Evolutionary conservation across 495 filamentous ascomycete species (phyloP), one percentile per base, ranked within the genome.

Genomic region (Tetracladium setigerum): DNA sequence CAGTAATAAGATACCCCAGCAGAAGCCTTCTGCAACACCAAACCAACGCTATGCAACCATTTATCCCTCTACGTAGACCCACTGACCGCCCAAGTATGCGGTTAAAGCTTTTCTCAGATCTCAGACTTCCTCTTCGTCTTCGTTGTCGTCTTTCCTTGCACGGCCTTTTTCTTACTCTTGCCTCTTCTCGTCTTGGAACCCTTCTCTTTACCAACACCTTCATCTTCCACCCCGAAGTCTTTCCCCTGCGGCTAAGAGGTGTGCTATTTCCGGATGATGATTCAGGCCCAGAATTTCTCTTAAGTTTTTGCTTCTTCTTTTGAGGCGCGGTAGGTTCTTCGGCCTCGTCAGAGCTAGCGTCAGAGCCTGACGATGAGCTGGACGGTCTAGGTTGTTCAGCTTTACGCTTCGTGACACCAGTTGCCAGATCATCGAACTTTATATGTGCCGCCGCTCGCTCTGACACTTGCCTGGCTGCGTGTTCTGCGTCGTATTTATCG

Each of bases 401-500:
- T 63, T 70, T 43, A 66, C 52, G 51, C 62, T 56, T 43, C 56
- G 62, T 51, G 35, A 12, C 37, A 27, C 24, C 34, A n/a, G 43
- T 46, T 16, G 58, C 53, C 1, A 57, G 22, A 13, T 58, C 53
- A 37, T 65, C 59, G 31, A 77, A 75, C 52, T 73, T 79, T 18
- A 73, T 51, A 47, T 73, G 62, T 12, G 72, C 71, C 9, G 59
- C 68, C 13, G 71, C 72, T 40, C 64, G 71, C 56, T 81, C 72
- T 44, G 71, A 74, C 10, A 71, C 75, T 52, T 72, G 56, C 44
- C 63, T 62, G 47, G 78, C 77, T 13, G 74, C 77, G 30, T 67
- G 61, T 48, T 78, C 70, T 4, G 74, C 46, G 41, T 81, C 77
- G 41, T 71, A 63, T 56, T 77, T 78, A 12, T 84, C 74, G 53